phyloP scores from a whole-genome alignment of 495 filamentous ascomycete species.

The Aspergillus mulundensis region DNA sequence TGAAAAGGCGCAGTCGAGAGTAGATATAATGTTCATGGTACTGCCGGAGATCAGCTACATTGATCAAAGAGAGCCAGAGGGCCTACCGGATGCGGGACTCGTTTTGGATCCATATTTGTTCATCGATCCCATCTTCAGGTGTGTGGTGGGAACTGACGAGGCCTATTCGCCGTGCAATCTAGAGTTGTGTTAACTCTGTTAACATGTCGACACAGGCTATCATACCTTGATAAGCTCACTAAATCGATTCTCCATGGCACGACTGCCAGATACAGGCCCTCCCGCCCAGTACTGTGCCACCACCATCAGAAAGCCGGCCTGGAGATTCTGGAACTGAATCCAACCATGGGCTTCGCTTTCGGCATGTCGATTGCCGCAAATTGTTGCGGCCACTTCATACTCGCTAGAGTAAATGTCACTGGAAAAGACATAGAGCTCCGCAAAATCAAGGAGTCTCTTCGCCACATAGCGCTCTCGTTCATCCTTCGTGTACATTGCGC shows the following conservation, averaged over 20 bases:
- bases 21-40: conserved; percentile 34
- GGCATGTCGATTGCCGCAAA: conserved; percentile 19
- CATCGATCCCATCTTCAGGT: conserved; percentile 25
- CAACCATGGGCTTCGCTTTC: conserved; percentile 30
- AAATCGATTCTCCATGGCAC: conserved; percentile 45
- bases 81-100: conserved; percentile 43
- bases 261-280: conserved; percentile 32
- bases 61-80: neutral
- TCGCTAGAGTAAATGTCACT: conserved; percentile 40
- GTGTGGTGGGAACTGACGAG: conserved; percentile 34
- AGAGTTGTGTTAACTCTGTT: neutral
- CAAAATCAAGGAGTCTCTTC: conserved; percentile 43
- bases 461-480: conserved; percentile 34
- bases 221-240: conserved; percentile 39
- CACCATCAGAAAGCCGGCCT: conserved; percentile 41
- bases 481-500: conserved; percentile 45
- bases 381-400: conserved; percentile 32
- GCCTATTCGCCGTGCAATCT: conserved; percentile 36
- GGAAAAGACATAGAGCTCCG: conserved; percentile 44
- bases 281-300: conserved; percentile 48
- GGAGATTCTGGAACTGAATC: conserved; percentile 41
- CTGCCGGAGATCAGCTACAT: conserved; percentile 24
- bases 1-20: conserved; percentile 43
- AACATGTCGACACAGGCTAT: neutral
- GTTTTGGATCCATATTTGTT: conserved; percentile 41